Conservation (phyloP, 352 stramenopile genomes). For the Globisporangium cystogenes region DNA sequence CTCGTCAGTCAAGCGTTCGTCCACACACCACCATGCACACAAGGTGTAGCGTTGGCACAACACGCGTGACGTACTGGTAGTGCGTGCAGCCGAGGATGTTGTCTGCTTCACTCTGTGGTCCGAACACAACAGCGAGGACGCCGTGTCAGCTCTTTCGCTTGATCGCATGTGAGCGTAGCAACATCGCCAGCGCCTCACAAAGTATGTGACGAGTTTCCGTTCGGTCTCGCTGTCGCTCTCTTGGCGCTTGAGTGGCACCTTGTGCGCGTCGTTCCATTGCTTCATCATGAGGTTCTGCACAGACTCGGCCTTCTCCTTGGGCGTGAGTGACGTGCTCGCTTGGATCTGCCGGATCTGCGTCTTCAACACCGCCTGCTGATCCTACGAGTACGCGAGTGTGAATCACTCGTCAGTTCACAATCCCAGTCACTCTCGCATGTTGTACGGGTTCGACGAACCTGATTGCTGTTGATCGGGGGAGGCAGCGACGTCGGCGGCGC, state of each 20-base stretch:
- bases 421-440: no score
- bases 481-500: conserved; percentile 23
- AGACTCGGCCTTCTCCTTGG: conserved; percentile 78
- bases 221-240: conserved; percentile 47
- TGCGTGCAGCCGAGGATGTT: conserved; percentile 75
- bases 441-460: no score
- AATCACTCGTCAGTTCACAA: no score
- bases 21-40: no score
- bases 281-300: conserved; percentile 88
- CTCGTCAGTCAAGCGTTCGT: neutral
- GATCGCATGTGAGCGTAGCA: neutral
- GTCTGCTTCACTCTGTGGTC: conserved; percentile 46
- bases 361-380: conserved; percentile 56
- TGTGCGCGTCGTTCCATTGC: conserved; percentile 70
- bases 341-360: conserved; percentile 76
- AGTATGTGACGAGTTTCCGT: conserved; percentile 36
- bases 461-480: conserved; percentile 44
- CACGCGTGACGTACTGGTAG: conserved; percentile 58
- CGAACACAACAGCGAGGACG: neutral
- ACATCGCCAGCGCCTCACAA: conserved; percentile 27
- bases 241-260: conserved; percentile 27
- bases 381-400: conserved; percentile 17
- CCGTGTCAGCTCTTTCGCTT: neutral
- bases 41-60: neutral
- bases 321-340: conserved; percentile 63